Evolutionary conservation across 2,329 filamentous ascomycete species (phyloP), one percentile per base, ranked within the genome.

Genomic region (Ophiostoma quercus): DNA sequence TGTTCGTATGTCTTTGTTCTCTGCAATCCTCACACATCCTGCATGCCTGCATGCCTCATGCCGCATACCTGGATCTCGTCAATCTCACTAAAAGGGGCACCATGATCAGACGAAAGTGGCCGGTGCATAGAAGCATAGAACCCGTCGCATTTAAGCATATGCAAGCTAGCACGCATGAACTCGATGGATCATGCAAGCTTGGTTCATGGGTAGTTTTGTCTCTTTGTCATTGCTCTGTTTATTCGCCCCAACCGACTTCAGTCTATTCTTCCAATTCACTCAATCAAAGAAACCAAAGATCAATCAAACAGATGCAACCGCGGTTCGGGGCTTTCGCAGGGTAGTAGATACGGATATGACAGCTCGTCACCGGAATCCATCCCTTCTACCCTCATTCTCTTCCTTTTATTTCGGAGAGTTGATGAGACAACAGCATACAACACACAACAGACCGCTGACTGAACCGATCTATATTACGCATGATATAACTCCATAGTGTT

Each of bases 161-260:
- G 51, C 51, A 25, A 25, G 51, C 51, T 57, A 57, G 51, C 51
- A 57, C 51, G 51, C 51, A 57, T 57, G 12, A 57, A 57, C 22
- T 57, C 9, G 51, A 57, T 57, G 51, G 51, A 57, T 57, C 51
- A 57, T 57, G 51, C 51, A 57, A 25, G 51, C 51, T 57, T 57
- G 22, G 51, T 57, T 57, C 11, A 57, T 57, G 51, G n/a, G 39
- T 51, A 19, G 25, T 29, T 29, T 29, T 29, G 25, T 29, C 47
- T 16, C 19, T 57, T 12, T 4, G 12, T 43, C 16, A 11, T 43
- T 43, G 3, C 41, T 14, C 16, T 16, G 41, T 43, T 12, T 43
- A n/a, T 5, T 14, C 41, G 16, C 41, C 7, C 43, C 4, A 19
- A 41, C 11, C 6, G 43, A 47, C 25, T 29, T 29, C 25, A 29